These are phyloP conservation scores for Rutidosis leptorrhynchoides DNA, from an alignment of 129 eudicot species.

Conservation along the genomic window DNA sequence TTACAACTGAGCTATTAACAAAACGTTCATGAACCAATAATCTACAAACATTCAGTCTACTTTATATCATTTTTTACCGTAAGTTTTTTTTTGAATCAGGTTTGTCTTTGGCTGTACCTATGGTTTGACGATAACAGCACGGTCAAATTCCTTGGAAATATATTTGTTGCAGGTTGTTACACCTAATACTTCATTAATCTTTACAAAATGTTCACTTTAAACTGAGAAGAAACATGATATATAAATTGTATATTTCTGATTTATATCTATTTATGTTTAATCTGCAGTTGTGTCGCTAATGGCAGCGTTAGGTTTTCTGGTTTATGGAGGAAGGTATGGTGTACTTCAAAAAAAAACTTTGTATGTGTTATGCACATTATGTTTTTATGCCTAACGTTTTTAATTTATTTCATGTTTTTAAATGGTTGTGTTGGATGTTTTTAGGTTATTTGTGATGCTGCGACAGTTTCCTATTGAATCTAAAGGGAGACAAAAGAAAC, in stretches of 20 bases:
- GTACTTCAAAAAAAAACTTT: slow-evolving; percentile 4
- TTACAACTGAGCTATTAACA: not conserved
- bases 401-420: slow-evolving; percentile 10
- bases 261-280: slow-evolving; percentile 12
- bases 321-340: slow-evolving; percentile 89
- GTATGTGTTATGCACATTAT: not conserved
- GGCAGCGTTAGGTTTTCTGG: slow-evolving; percentile 76
- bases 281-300: slow-evolving; percentile 71
- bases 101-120: slow-evolving; percentile 76
- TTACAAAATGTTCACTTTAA: not conserved
- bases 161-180: slow-evolving; percentile 81
- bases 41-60: not conserved
- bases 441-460: slow-evolving; percentile 83
- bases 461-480: slow-evolving; percentile 93
- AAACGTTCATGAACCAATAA: not conserved
- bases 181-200: not conserved
- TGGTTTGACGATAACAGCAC: slow-evolving; percentile 64
- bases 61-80: not conserved
- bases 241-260: not conserved
- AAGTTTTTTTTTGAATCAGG: slow-evolving; percentile 46
- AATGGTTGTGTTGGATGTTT: slow-evolving; percentile 18
- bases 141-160: slow-evolving; percentile 66
- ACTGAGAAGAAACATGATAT: not conserved
- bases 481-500: slow-evolving; percentile 90
- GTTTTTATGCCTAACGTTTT: not conserved